phyloP scores from a whole-genome alignment of 495 filamentous ascomycete species.

The Talaromyces thailandensis region DNA sequence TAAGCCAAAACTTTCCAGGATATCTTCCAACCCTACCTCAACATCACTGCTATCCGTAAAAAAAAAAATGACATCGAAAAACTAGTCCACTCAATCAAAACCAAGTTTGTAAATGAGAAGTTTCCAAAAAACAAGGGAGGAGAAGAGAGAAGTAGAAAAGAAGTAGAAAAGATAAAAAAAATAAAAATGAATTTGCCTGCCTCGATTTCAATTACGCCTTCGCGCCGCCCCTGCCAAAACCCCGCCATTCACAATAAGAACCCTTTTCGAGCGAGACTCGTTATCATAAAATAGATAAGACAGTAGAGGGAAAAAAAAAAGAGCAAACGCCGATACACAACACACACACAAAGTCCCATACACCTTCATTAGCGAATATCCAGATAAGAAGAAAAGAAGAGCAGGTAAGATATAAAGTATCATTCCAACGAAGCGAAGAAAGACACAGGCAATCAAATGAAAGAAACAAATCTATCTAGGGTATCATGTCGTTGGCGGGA shows the following conservation, averaged over 20 bases:
- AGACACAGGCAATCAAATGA: background rate
- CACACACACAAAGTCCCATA: background rate
- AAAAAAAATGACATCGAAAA: background rate
- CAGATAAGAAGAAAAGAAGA: background rate
- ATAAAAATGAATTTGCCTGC: background rate
- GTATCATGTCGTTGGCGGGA: constrained; percentile 7
- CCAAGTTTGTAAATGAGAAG: background rate
- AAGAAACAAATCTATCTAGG: constrained; percentile 9
- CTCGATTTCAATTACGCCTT: constrained; percentile 2
- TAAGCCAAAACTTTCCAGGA: background rate
- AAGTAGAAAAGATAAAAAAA: background rate
- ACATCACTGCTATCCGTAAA: background rate
- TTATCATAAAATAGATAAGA: background rate
- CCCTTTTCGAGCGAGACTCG: constrained; percentile 1
- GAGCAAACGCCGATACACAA: background rate
- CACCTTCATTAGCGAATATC: background rate
- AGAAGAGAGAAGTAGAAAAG: background rate
- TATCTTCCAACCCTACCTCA: background rate
- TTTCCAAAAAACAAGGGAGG: background rate
- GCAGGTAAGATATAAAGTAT: background rate
- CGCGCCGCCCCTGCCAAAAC: background rate
- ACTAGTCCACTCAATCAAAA: background rate
- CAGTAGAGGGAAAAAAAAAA: background rate
- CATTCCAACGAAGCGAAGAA: background rate
- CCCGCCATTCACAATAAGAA: constrained; percentile 2